phyloP scores from a whole-genome alignment of 192 early-diverging fungal species.

The Gonapodya sp. region DNA sequence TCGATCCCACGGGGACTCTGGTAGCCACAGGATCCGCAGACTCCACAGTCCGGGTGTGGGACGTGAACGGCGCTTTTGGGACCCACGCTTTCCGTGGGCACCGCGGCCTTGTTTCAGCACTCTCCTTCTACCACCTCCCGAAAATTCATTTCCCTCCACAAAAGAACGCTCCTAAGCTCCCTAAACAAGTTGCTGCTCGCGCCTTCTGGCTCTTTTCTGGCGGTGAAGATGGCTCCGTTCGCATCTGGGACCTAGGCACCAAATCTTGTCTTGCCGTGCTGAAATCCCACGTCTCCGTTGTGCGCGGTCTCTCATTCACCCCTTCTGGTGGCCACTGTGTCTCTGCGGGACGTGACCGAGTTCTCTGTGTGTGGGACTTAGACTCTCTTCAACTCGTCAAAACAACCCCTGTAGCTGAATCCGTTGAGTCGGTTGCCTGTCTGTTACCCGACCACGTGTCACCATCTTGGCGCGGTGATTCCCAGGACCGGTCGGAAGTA shows the following conservation, averaged over 20 bases:
- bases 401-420: slow-evolving; percentile 83
- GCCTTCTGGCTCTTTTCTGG: slow-evolving; percentile 68
- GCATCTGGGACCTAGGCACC: slow-evolving; percentile 77
- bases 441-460: slow-evolving; percentile 20
- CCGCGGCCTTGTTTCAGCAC: slow-evolving; percentile 68
- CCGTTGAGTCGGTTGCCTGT: slow-evolving; percentile 69
- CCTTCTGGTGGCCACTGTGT: slow-evolving; percentile 59
- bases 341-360: slow-evolving; percentile 81
- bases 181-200: slow-evolving; percentile 41
- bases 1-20: slow-evolving; percentile 78
- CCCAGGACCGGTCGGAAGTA: slow-evolving; percentile 23
- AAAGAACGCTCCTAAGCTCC: background rate
- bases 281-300: slow-evolving; percentile 78
- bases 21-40: slow-evolving; percentile 96
- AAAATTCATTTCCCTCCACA: too few species aligned
- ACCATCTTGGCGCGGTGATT: slow-evolving; percentile 5
- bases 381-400: slow-evolving; percentile 46
- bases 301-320: slow-evolving; percentile 79
- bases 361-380: slow-evolving; percentile 85
- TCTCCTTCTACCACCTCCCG: slow-evolving; percentile 57
- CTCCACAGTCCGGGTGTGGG: slow-evolving; percentile 91
- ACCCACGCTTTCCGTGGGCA: slow-evolving; percentile 96
- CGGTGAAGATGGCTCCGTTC: slow-evolving; percentile 80
- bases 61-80: slow-evolving; percentile 81
- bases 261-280: slow-evolving; percentile 65